Conservation (phyloP, 179 eudicot species). For the Beta macrorhiza region DNA sequence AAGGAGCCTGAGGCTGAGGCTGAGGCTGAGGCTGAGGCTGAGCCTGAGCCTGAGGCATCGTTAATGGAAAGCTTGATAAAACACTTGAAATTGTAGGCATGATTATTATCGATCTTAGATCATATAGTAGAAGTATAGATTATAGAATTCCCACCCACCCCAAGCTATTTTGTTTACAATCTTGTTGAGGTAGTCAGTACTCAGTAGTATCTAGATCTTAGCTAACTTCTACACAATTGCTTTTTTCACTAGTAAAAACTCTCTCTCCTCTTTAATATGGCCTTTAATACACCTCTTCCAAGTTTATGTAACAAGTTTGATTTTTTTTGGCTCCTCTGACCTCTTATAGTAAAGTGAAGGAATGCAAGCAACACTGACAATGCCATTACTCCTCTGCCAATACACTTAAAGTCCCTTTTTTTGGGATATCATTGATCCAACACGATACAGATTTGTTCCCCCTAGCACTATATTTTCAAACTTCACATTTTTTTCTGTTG, state of each 20-base stretch:
- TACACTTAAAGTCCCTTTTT: not conserved
- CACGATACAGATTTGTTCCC: not conserved
- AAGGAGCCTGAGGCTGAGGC: not conserved
- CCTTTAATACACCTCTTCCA: constrained; percentile 11
- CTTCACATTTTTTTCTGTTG: too few relatives aligned
- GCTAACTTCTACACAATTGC: not conserved
- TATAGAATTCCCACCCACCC: too few relatives aligned
- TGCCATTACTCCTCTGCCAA: constrained; percentile 1
- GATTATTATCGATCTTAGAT: not conserved
- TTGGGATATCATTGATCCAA: not conserved
- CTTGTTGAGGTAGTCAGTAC: not conserved
- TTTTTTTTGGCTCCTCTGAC: not conserved
- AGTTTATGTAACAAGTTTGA: not conserved
- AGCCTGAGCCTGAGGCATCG: not conserved
- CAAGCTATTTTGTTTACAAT: not conserved
- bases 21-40: too few relatives aligned
- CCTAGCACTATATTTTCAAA: too few relatives aligned
- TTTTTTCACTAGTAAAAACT: not conserved
- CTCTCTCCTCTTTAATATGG: not conserved
- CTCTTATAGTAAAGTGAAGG: not conserved
- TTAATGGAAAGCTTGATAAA: constrained; percentile 20
- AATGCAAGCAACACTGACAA: constrained; percentile 17
- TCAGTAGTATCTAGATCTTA: not conserved
- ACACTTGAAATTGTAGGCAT: constrained; percentile 36
- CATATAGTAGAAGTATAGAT: not conserved